Conservation (phyloP, 305 asterid species). For the Fraxinus angustifolia region DNA sequence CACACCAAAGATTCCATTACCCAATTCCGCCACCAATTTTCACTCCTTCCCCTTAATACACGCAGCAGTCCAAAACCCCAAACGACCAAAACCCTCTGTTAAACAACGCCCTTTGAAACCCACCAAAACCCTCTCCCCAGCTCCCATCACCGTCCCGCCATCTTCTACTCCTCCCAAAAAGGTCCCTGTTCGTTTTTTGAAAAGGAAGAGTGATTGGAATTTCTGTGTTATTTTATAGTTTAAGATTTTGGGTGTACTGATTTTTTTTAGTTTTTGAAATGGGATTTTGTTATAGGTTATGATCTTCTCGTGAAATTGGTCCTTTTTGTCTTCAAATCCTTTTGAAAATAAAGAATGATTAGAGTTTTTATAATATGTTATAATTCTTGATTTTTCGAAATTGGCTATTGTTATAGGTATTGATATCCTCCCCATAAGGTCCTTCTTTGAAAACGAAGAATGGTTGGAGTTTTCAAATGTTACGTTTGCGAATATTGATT, state of each 20-base stretch:
- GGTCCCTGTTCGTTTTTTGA: background rate
- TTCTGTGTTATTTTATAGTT: background rate
- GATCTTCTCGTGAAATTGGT: background rate
- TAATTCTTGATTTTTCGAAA: background rate
- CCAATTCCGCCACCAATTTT: constrained; percentile 19
- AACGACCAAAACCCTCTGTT: constrained; percentile 30
- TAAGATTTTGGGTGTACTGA: background rate
- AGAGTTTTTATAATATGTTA: background rate
- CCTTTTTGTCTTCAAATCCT: background rate
- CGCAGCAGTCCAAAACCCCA: constrained; percentile 24
- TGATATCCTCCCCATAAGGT: background rate
- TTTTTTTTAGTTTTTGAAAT: background rate
- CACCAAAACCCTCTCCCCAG: constrained; percentile 34
- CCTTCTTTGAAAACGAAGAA: background rate
- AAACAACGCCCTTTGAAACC: constrained; percentile 46
- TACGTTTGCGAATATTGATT: background rate
- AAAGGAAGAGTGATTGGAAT: background rate
- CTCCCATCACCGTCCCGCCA: constrained; percentile 18
- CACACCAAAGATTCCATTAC: constrained; percentile 25
- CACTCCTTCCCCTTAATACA: constrained; percentile 17
- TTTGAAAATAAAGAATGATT: background rate
- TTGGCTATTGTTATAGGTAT: background rate
- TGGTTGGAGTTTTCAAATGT: background rate
- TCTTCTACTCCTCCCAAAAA: constrained; percentile 34
- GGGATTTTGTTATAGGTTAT: background rate